A percentile compares a stretch with the other conserved stretches of the same genome.
Conservation (phyloP, 306 rosid species). For the Glycyrrhiza uralensis region DNA sequence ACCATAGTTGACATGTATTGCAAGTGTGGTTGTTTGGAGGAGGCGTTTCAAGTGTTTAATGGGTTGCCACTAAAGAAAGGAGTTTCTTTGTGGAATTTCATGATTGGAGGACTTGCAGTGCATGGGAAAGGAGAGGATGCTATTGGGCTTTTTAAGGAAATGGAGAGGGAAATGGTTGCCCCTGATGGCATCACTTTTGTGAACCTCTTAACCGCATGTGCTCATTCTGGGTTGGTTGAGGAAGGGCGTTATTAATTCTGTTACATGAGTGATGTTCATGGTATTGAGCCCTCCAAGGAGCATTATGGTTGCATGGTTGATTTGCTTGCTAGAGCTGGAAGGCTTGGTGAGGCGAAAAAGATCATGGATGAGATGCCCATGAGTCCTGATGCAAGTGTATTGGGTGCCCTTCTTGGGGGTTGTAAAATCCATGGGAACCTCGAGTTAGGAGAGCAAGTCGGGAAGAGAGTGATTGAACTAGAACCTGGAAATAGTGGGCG, state of each 20-base stretch:
- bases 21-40: constrained; percentile 63
- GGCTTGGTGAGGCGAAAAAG: constrained; percentile 48
- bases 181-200: constrained; percentile 62
- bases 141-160: constrained; percentile 42
- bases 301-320: constrained; percentile 70
- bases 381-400: constrained; percentile 49
- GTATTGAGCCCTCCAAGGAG: constrained; percentile 47
- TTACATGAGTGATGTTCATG: constrained; percentile 35
- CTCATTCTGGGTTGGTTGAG: constrained; percentile 56
- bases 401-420: constrained; percentile 77
- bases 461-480: constrained; percentile 50
- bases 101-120: constrained; percentile 77
- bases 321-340: constrained; percentile 58
- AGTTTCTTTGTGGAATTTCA: constrained; percentile 59
- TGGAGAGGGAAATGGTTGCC: constrained; percentile 39
- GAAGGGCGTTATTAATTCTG: constrained; percentile 42
- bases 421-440: constrained; percentile 59
- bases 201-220: constrained; percentile 58
- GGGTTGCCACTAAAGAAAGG: constrained; percentile 38
- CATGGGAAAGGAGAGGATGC: constrained; percentile 66
- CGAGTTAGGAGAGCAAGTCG: constrained; percentile 52
- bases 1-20: constrained; percentile 67
- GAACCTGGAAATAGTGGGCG: constrained; percentile 69
- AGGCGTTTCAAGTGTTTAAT: constrained; percentile 47
- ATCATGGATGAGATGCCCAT: constrained; percentile 50